Conservation (phyloP, 352 stramenopile genomes). For the Phytophthora rubi region DNA sequence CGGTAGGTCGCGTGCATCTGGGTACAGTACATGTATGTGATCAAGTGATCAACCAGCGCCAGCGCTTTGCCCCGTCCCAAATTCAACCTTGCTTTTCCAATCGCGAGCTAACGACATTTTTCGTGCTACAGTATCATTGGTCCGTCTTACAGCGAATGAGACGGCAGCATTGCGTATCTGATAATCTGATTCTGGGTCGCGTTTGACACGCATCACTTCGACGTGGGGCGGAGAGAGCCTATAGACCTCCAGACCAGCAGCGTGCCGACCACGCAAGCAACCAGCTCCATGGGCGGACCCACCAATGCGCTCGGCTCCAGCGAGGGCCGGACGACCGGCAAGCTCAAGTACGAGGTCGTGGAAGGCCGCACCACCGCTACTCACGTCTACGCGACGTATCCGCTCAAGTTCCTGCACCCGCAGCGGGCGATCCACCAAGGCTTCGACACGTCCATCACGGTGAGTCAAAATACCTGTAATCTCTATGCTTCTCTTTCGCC, state of each 20-base stretch:
- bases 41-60: neutral
- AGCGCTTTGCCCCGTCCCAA: neutral
- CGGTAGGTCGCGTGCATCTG: slow-evolving; percentile 2
- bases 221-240: neutral
- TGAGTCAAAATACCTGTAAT: slow-evolving; percentile 26
- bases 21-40: neutral
- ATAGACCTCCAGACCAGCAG: neutral
- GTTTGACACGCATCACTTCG: slow-evolving; percentile 31
- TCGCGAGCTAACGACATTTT: slow-evolving; percentile 6
- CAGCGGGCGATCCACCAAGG: slow-evolving; percentile 60
- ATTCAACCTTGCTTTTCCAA: slow-evolving; percentile 12
- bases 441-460: slow-evolving; percentile 80
- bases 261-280: neutral
- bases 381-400: slow-evolving; percentile 84
- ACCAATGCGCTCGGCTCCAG: neutral
- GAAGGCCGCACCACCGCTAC: slow-evolving; percentile 66
- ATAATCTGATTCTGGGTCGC: slow-evolving; percentile 26
- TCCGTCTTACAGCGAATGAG: slow-evolving; percentile 11
- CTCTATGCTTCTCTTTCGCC: neutral
- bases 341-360: slow-evolving; percentile 79
- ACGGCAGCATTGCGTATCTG: slow-evolving; percentile 7
- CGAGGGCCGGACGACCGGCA: slow-evolving; percentile 35
- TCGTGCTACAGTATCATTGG: slow-evolving; percentile 1
- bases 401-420: slow-evolving; percentile 89
- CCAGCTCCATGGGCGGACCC: slow-evolving; percentile 8